Percentiles rank a stretch among this genome's conserved stretches.
These are phyloP conservation scores for Clonostachys rosea DNA, from an alignment of 2,329 filamentous ascomycete species.

Conservation along the genomic window DNA sequence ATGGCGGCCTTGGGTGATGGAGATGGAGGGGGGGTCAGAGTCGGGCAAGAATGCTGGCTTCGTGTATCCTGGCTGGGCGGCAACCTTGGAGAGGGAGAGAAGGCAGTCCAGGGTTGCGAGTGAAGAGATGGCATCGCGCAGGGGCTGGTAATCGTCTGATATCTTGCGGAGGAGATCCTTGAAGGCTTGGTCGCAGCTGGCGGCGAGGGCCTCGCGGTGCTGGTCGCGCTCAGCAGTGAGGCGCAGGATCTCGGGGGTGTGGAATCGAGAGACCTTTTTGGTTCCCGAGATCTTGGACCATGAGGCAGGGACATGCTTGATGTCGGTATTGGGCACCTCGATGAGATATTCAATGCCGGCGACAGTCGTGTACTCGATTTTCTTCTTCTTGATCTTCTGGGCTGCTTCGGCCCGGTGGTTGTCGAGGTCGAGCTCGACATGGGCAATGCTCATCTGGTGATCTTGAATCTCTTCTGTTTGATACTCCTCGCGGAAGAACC, in stretches of 20 bases:
- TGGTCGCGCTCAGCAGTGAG: constrained; percentile 87
- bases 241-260: constrained; percentile 84
- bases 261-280: constrained; percentile 87
- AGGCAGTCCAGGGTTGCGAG: constrained; percentile 88
- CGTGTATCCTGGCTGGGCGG: constrained; percentile 80
- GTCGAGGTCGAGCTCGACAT: constrained; percentile 84
- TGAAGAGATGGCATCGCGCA: constrained; percentile 83
- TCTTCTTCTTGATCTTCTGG: constrained; percentile 64
- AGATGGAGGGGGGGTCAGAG: constrained; percentile 61
- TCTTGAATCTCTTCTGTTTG: constrained; percentile 88
- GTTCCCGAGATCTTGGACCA: constrained; percentile 96
- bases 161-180: constrained; percentile 66
- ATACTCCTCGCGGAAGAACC: constrained; percentile 82
- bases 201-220: constrained; percentile 87
- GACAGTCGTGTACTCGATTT: constrained; percentile 74
- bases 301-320: constrained; percentile 86
- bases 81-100: constrained; percentile 78
- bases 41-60: constrained; percentile 66
- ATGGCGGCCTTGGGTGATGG: constrained; percentile 65
- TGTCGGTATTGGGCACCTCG: constrained; percentile 76
- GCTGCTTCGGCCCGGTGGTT: constrained; percentile 70
- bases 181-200: constrained; percentile 86
- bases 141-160: constrained; percentile 77
- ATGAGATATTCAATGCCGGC: constrained; percentile 93
- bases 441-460: constrained; percentile 86